phyloP scores from a whole-genome alignment of 2,329 filamentous ascomycete species.

The Fulvia fulva region DNA sequence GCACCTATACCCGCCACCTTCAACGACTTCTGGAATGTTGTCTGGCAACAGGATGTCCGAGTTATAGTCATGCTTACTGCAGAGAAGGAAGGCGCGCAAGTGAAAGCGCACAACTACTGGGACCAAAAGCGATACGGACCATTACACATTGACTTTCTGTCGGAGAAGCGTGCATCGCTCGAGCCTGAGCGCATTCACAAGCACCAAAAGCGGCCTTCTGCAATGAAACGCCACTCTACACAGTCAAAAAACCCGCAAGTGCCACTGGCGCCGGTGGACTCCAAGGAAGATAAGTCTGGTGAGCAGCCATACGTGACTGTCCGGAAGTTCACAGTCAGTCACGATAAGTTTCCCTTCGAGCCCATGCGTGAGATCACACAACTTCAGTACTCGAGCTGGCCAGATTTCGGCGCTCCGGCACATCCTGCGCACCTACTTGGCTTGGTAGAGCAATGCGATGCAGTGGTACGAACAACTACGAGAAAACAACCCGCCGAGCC shows the following conservation, averaged over 20 bases:
- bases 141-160: constrained; percentile 69
- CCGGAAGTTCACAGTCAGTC: constrained; percentile 79
- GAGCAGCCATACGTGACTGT: constrained; percentile 75
- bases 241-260: constrained; percentile 32
- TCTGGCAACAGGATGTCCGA: constrained; percentile 95
- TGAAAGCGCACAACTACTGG: constrained; percentile 97
- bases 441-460: constrained; percentile 85
- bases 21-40: constrained; percentile 93
- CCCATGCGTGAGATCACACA: constrained; percentile 91
- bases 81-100: constrained; percentile 84
- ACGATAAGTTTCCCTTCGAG: constrained; percentile 72
- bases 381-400: constrained; percentile 93
- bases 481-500: constrained; percentile 48
- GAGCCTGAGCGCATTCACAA: constrained; percentile 56
- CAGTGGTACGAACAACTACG: constrained; percentile 53
- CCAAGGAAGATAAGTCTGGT: constrained; percentile 22
- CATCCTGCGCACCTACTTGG: constrained; percentile 82
- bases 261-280: constrained; percentile 27
- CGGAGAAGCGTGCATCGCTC: constrained; percentile 76
- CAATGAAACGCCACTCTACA: constrained; percentile 36
- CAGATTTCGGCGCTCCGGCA: constrained; percentile 90
- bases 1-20: constrained; percentile 90
- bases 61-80: constrained; percentile 96
- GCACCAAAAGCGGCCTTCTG: constrained; percentile 35
- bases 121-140: constrained; percentile 71